These are phyloP conservation scores for Candida sakaeoensis DNA, from an alignment of 805 yeast species.

Conservation along the genomic window DNA sequence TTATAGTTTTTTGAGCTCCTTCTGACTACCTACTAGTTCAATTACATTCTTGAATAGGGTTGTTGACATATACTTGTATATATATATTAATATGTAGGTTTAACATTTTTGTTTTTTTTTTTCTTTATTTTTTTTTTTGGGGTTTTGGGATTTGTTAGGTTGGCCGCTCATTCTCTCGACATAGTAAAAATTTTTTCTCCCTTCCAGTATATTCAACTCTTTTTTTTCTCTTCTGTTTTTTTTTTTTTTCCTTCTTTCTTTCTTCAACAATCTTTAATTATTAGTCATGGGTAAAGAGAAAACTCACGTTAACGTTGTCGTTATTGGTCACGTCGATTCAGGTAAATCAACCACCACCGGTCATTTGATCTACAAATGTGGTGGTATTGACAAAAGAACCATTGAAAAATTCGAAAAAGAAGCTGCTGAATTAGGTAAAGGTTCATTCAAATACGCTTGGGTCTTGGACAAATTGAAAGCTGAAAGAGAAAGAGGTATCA, in stretches of 20 bases:
- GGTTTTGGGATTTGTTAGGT: too few relatives aligned
- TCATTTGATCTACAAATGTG: constrained; percentile 98
- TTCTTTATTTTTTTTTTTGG: not conserved
- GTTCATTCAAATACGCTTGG: constrained; percentile 98
- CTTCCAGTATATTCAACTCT: not conserved
- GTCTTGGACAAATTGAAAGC: constrained; percentile 93
- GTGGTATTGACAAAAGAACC: constrained; percentile 99
- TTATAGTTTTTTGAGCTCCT: too few relatives aligned
- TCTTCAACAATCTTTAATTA: constrained; percentile 6
- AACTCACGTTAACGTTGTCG: constrained; percentile 99
- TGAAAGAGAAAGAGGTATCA: too few relatives aligned
- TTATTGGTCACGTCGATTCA: constrained; percentile 99
- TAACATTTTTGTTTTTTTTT: not conserved
- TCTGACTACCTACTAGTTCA: too few relatives aligned
- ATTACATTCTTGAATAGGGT: too few relatives aligned
- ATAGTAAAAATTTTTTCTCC: constrained; percentile 4
- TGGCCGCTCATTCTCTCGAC: not conserved
- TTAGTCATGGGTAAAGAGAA: constrained; percentile 80
- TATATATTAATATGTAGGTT: too few relatives aligned
- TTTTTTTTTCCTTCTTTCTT: constrained; percentile 6
- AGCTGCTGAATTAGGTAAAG: constrained; percentile 96
- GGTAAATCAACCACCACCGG: constrained; percentile 93
- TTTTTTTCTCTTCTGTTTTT: not conserved
- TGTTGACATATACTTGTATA: too few relatives aligned
- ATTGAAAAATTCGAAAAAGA: constrained; percentile 97